Evolutionary conservation across 1,139 yeast genomes (phyloP).

Genomic region (Taphrina communis): DNA sequence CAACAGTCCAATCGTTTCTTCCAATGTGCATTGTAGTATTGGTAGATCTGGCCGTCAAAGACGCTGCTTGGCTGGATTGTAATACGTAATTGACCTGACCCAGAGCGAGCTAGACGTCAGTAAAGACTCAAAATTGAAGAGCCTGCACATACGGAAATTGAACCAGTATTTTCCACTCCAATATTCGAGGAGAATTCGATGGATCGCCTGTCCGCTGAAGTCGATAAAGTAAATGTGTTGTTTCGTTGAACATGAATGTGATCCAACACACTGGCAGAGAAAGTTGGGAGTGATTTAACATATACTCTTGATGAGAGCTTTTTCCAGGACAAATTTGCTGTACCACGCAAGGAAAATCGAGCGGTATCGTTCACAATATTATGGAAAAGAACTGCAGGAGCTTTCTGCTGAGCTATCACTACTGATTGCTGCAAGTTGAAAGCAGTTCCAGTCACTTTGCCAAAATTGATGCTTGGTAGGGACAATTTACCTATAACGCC

Average conservation of each 20-base stretch:
- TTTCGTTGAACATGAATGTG: neutral
- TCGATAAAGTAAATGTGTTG: conserved; percentile 1
- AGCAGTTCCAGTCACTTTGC: neutral
- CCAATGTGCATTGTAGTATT: conserved; percentile 8
- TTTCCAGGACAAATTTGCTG: conserved; percentile 4
- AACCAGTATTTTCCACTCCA: conserved; percentile 3
- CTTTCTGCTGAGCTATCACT: neutral
- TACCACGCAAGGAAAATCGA: conserved; percentile 16
- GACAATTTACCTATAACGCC: conserved; percentile 1
- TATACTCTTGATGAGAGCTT: conserved; percentile 4
- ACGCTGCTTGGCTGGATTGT: neutral
- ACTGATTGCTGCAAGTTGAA: conserved; percentile 9
- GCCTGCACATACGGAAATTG: conserved; percentile 2
- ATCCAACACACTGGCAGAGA: conserved; percentile 9
- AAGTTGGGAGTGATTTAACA: neutral
- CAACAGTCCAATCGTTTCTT: conserved; percentile 1
- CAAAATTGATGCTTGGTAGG: conserved; percentile 5
- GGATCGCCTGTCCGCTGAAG: neutral
- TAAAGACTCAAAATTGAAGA: neutral
- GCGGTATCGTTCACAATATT: conserved; percentile 6
- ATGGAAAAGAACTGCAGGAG: neutral
- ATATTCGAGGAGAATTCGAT: conserved; percentile 7
- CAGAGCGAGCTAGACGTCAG: neutral
- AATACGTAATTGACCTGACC: conserved; percentile 2
- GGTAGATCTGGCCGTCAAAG: conserved; percentile 3